phyloP scores from a whole-genome alignment of 2,329 filamentous ascomycete species.

The Clarireedia sp. region DNA sequence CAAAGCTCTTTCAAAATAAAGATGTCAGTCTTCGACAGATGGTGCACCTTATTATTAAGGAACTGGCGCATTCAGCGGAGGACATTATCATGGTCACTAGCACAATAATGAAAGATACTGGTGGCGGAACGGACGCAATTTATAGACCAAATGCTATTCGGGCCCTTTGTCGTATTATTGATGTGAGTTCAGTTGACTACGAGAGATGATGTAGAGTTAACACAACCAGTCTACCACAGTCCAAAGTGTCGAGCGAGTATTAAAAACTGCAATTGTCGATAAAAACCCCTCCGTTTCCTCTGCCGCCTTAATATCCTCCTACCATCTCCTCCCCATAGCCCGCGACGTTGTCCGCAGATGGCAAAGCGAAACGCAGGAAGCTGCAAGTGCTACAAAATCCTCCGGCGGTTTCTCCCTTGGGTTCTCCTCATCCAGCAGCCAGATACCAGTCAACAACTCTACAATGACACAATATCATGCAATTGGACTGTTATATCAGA shows the following conservation, averaged over 20 bases:
- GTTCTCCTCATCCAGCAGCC: slow-evolving; percentile 72
- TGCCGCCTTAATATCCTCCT: slow-evolving; percentile 90
- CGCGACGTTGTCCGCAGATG: slow-evolving; percentile 92
- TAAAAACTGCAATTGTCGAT: slow-evolving; percentile 99
- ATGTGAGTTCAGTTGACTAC: slow-evolving; percentile 50
- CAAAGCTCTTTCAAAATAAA: slow-evolving; percentile 99
- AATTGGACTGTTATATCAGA: slow-evolving; percentile 94
- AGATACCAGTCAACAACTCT: slow-evolving; percentile 79
- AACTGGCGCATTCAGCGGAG: slow-evolving; percentile 88
- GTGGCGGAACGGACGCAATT: slow-evolving; percentile 85
- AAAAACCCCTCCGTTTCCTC: slow-evolving; percentile 97
- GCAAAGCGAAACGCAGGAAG: slow-evolving; percentile 98
- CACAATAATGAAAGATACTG: slow-evolving; percentile 99
- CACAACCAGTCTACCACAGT: slow-evolving; percentile 72
- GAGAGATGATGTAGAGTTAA: slow-evolving; percentile 21
- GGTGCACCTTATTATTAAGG: slow-evolving; percentile 97
- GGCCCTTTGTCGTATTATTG: slow-evolving; percentile 91
- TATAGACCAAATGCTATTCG: slow-evolving; percentile 95
- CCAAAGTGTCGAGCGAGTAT: slow-evolving; percentile 93
- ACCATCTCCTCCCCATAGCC: slow-evolving; percentile 93
- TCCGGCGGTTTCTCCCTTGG: slow-evolving; percentile 84
- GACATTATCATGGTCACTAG: slow-evolving; percentile 99
- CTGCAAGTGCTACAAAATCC: slow-evolving; percentile 82
- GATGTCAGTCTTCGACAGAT: slow-evolving; percentile 97
- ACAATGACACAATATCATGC: slow-evolving; percentile 99